Percentiles rank a stretch among this genome's conserved stretches.
Conservation (phyloP, 441 rosid species). For the Theobroma grandiflorum region DNA sequence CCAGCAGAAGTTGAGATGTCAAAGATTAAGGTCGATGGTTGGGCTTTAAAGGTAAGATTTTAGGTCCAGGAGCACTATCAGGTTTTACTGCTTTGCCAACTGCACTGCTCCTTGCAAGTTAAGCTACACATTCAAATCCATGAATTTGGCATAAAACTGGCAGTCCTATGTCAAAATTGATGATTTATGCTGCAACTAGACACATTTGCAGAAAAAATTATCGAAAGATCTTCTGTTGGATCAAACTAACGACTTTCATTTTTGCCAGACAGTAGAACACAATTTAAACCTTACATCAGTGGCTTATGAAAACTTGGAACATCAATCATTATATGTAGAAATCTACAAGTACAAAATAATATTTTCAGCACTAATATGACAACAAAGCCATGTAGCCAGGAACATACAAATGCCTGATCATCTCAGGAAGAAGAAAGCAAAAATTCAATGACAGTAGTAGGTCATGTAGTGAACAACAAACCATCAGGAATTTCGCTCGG, state of each 20-base stretch:
- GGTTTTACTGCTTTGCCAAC: conserved; percentile 10
- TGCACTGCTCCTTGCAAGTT: background rate
- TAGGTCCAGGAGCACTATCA: background rate
- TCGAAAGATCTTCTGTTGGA: background rate
- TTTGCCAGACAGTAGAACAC: background rate
- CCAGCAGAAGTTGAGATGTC: background rate
- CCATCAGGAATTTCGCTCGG: conserved; percentile 49
- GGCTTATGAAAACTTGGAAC: conserved; percentile 2
- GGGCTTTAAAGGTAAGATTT: background rate
- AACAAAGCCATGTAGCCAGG: conserved; percentile 20
- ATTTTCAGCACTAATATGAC: conserved; percentile 17
- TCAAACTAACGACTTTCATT: conserved; percentile 14
- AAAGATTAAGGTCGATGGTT: background rate
- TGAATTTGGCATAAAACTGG: background rate
- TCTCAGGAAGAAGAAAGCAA: conserved; percentile 20
- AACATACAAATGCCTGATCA: conserved; percentile 29
- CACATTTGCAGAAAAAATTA: conserved; percentile 9
- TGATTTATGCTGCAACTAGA: background rate
- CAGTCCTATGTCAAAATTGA: background rate
- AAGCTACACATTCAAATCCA: background rate
- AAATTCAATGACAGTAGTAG: conserved; percentile 23
- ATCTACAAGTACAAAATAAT: conserved; percentile 2
- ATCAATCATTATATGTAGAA: background rate
- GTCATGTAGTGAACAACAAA: conserved; percentile 2
- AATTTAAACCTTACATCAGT: background rate